Percentiles rank a stretch among this genome's conserved stretches.
Conservation (phyloP, 2,329 filamentous ascomycete genomes). For the Pseudopithomyces chartarum region DNA sequence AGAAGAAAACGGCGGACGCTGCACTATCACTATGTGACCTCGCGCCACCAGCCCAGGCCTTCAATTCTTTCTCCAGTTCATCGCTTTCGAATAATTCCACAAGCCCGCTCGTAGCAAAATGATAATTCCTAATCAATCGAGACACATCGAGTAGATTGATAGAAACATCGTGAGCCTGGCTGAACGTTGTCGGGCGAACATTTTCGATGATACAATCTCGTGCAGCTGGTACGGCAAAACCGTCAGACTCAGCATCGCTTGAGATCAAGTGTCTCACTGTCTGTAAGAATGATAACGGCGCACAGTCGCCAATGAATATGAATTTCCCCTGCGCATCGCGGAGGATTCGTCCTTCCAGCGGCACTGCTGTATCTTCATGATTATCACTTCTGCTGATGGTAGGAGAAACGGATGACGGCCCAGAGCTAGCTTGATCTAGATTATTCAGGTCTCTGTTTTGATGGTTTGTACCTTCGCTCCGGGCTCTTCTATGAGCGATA, state of each 20-base stretch:
- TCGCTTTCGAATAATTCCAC: slow-evolving; percentile 54
- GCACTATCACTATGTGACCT: slow-evolving; percentile 43
- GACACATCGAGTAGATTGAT: slow-evolving; percentile 48
- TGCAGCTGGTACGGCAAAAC: slow-evolving; percentile 24
- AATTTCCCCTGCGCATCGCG: slow-evolving; percentile 59
- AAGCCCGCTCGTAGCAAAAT: slow-evolving; percentile 54
- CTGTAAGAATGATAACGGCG: slow-evolving; percentile 58
- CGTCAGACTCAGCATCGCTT: slow-evolving; percentile 35
- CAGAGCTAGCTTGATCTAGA: background rate
- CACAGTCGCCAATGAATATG: slow-evolving; percentile 61
- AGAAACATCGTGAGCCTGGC: slow-evolving; percentile 20
- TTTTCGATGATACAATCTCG: slow-evolving; percentile 40
- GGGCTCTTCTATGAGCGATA: background rate
- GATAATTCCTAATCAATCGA: slow-evolving; percentile 49
- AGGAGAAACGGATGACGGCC: slow-evolving; percentile 26
- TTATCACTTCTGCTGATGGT: slow-evolving; percentile 38
- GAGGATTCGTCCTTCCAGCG: slow-evolving; percentile 52
- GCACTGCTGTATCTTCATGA: slow-evolving; percentile 49
- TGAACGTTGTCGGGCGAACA: slow-evolving; percentile 26
- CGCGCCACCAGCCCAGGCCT: slow-evolving; percentile 27
- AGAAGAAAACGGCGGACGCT: slow-evolving; percentile 55
- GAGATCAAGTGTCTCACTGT: slow-evolving; percentile 58
- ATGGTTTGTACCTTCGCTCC: slow-evolving; percentile 12
- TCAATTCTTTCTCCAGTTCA: slow-evolving; percentile 34
- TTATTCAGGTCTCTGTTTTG: slow-evolving; percentile 12